Evolutionary conservation across 257 asterid genomes (phyloP).

Genomic region (Solanum sitiens): DNA sequence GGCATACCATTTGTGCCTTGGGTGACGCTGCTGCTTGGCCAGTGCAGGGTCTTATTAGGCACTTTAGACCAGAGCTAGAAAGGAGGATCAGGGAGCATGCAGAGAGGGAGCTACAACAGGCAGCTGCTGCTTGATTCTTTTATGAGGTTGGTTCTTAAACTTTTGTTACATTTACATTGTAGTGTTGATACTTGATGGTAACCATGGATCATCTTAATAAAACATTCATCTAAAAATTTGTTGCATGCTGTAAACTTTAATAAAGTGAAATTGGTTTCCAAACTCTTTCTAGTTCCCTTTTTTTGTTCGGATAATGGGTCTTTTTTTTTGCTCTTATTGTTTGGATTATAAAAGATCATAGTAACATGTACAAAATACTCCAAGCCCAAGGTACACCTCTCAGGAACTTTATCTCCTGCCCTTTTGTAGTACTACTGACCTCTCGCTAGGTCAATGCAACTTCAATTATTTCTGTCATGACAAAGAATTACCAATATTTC

Average conservation of each 20-base stretch:
- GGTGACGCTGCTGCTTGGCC: conserved; percentile 99
- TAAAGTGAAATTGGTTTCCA: neutral
- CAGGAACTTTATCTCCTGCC: neutral
- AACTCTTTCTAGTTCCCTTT: neutral
- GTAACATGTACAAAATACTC: neutral
- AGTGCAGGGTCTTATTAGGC: conserved; percentile 98
- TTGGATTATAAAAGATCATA: neutral
- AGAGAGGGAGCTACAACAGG: conserved; percentile 73
- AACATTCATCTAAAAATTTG: neutral
- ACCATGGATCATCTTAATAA: neutral
- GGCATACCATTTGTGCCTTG: conserved; percentile 98
- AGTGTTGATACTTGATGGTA: neutral
- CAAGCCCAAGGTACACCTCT: neutral
- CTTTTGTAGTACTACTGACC: neutral
- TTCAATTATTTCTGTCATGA: neutral
- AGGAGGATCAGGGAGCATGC: conserved; percentile 91
- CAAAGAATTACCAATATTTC: neutral
- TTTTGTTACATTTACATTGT: neutral
- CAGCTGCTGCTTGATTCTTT: conserved; percentile 60
- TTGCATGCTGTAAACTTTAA: neutral
- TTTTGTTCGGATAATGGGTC: neutral
- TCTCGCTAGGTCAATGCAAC: neutral
- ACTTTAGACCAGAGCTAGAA: conserved; percentile 93
- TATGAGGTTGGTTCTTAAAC: conserved; percentile 21
- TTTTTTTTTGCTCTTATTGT: neutral